Conservation (phyloP, 306 rosid genomes). For the Cucumis melo region DNA sequence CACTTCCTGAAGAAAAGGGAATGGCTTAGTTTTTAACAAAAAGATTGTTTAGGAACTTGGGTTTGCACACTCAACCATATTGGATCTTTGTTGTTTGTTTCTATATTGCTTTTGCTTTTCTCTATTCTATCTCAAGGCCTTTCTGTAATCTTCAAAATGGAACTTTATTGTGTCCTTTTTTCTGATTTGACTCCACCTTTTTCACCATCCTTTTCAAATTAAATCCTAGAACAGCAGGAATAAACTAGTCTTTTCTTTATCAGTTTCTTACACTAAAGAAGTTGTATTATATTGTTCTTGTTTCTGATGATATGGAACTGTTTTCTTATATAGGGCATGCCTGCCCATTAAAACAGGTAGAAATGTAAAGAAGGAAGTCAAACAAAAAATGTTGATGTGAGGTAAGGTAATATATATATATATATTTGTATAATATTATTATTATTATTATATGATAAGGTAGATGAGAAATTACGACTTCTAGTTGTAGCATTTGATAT, state of each 20-base stretch:
- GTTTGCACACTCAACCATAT: slow-evolving; percentile 26
- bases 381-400: not conserved
- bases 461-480: not conserved
- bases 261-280: not conserved
- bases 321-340: not conserved
- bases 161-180: not conserved
- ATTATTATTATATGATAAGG: not conserved
- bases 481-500: not conserved
- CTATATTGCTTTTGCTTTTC: not conserved
- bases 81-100: slow-evolving; percentile 27
- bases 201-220: not conserved
- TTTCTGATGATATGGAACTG: slow-evolving; percentile 25
- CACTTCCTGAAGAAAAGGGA: slow-evolving; percentile 22
- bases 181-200: not conserved
- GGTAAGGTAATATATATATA: not conserved
- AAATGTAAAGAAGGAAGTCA: not conserved
- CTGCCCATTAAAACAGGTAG: not conserved
- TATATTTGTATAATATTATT: not conserved
- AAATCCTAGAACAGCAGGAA: not conserved
- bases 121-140: not conserved
- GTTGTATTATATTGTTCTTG: not conserved
- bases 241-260: not conserved
- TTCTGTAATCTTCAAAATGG: not conserved
- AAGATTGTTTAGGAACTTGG: slow-evolving; percentile 16
- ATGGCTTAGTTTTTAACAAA: not conserved